phyloP scores from a whole-genome alignment of 805 yeast species.

The Clavispora phyllophila region DNA sequence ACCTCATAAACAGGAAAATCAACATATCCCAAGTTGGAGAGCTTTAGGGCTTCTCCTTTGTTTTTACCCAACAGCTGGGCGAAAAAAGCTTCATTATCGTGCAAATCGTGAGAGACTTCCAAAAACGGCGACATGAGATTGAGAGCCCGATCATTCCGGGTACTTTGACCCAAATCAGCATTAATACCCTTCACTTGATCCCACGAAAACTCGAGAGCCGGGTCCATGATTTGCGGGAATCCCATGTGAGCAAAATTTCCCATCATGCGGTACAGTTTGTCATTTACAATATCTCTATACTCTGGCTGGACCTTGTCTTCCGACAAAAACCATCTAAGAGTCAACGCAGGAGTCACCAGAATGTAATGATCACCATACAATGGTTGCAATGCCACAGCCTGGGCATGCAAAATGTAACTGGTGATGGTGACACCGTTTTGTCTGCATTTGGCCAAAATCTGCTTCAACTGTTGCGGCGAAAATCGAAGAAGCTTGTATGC shows the following conservation, averaged over 20 bases:
- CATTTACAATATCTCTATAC: slow-evolving; percentile 15
- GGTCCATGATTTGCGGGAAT: slow-evolving; percentile 25
- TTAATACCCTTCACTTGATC: slow-evolving; percentile 21
- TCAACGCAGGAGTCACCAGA: slow-evolving; percentile 26
- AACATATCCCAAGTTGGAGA: slow-evolving; percentile 34
- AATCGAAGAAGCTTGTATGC: slow-evolving; percentile 26
- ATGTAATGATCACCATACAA: slow-evolving; percentile 24
- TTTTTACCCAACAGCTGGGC: slow-evolving; percentile 17
- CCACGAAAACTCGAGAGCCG: slow-evolving; percentile 30
- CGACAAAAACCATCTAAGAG: slow-evolving; percentile 24
- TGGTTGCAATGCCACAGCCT: slow-evolving; percentile 25
- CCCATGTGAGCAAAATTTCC: slow-evolving; percentile 35
- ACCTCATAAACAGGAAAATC: slow-evolving; percentile 16
- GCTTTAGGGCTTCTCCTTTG: slow-evolving; percentile 28
- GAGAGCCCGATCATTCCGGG: slow-evolving; percentile 20
- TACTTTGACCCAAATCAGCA: slow-evolving; percentile 14
- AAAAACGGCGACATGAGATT: slow-evolving; percentile 18
- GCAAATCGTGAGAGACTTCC: slow-evolving; percentile 9
- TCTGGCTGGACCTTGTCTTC: slow-evolving; percentile 8
- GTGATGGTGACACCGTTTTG: slow-evolving; percentile 28
- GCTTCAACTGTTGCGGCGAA: slow-evolving; percentile 18
- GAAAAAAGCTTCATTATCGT: slow-evolving; percentile 21
- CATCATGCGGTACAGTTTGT: slow-evolving; percentile 20
- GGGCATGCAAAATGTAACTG: slow-evolving; percentile 22
- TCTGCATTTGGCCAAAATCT: slow-evolving; percentile 24